Base-by-base conservation (phyloP, 2,329 filamentous ascomycete genomes). In the Elsinoe necatrix region DNA sequence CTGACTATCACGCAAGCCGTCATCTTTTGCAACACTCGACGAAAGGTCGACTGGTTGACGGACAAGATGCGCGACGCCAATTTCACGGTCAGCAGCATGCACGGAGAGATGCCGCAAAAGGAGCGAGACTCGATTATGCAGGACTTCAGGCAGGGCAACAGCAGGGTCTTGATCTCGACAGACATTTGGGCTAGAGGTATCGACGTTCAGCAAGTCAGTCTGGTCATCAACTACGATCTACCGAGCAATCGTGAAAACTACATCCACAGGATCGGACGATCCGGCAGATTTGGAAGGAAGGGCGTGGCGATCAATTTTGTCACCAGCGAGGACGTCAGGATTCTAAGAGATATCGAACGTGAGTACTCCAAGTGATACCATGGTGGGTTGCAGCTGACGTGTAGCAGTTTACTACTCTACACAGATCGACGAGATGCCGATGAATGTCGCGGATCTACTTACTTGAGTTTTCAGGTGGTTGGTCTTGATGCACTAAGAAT, bases 271-370 rank as follows among this genome's bases (percentile, higher is more conserved):
- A 98, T 98, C 66, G 93, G 93, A 70, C 85, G 93, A 70, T 93
- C 89, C 70, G 93, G 93, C 65, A 84, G 93, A 64, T 98, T 98
- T 67, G 93, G 93, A 67, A 84, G 93, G 67, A 98, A 98, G 79
- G 93, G 93, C 80, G 93, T 98, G 63, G 93, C 93, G 35, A 98
- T 98, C 80, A 98, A 98, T 78, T 98, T 98, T 69, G 93, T 98
- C 63, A 98, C 93, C 2, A 95, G 88, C 68, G 93, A 98, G 66
- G 93, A 98, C 71, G 93, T 98, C 59, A 87, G 93, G 70, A 98
- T 98, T 69, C 80, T 98, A 67, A 84, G 93, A 64, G 93, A 98
- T 71, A 98, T 98, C 67, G 93, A 98, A 77, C 76, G 86, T 91
- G 77, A 74, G 84, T 79, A 31, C n/a, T 16, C 5, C n/a, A 8